Evolutionary conservation across 2,329 filamentous ascomycete species (phyloP), one percentile per base, ranked within the genome.

Genomic region (Zopfia rhizophila): DNA sequence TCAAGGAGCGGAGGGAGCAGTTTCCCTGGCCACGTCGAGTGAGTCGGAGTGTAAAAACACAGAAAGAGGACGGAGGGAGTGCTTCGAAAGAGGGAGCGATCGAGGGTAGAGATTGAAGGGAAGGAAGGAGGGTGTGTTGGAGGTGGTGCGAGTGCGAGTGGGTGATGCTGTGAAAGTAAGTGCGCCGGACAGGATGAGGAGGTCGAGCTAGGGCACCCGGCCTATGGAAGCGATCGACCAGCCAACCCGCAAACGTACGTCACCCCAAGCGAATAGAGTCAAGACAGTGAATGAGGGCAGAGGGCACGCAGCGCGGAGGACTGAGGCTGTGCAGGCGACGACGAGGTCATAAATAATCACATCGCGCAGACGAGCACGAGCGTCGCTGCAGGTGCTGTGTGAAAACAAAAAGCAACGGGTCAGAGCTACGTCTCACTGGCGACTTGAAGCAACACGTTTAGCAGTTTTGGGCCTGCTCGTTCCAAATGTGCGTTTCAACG

Each of bases 41-140:
- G 65, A 62, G 63, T 46, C 44, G 65, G 51, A 38, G 55, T 49
- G 51, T 56, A 47, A 58, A 60, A 56, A 51, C 59, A 56, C 63
- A 61, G 53, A 61, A 64, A 56, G 55, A 52, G 22, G 65, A 50
- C 40, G 59, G 65, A 70, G 65, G 53, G 68, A 68, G 63, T 60
- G 68, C 59, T 60, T 52, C 55, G 65, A 69, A 70, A 61, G 68
- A 70, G 61, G 63, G 63, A 69, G 69, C 65, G 65, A 66, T 65
- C 41, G 21, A 18, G 12, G 35, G 10, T 10, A 12, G 23, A 13
- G 7, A 22, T 10, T n/a, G n/a, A 32, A 43, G 31, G 37, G 35
- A 38, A 43, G 38, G 35, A 24, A 40, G 35, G 35, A 28, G 14
- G 35, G 36, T 38, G 39, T 21, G 47, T 39, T 36, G 38, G 7